Base-by-base conservation (phyloP, 1,139 yeast species). In the Candida sanyaensis region DNA sequence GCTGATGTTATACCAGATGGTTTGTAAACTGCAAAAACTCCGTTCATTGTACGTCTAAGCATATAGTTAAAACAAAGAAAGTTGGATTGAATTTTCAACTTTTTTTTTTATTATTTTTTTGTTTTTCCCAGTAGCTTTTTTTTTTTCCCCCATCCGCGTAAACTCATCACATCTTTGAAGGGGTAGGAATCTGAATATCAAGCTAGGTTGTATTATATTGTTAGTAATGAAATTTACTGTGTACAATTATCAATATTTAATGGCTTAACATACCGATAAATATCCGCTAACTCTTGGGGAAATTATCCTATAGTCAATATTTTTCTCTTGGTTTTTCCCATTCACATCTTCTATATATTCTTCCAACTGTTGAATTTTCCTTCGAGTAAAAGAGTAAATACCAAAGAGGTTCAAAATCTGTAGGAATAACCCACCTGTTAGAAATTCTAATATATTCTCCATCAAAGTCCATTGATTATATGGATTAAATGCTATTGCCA, bases 1-100 rank as follows among this genome's bases (percentile, higher is more conserved):
- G 92, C 81, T 0, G 97, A 90, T 0, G 95, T 75, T n/a, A 86
- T 77, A 0, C 97, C 97, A 11, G 84, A 71, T 0, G 98, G 98
- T 63, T 93, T 93, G 58, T 86, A 86, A 40, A 93, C 81, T n/a
- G 98, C 98, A 72, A 93, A 89, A 3, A 92, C 80, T 43, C 99
- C 99, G 58, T 87, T 86, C 93, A 88, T 86, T 21, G 30, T 32
- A 13, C 45, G 45, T 26, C 46, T 33, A 47, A 55, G 47, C 60
- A 58, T 58, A 40, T 36, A 45, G 10, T n/a, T 9, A 5, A 21
- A 10, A 5, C 6, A 4, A 6, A 24, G 11, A 17, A 2, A n/a
- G 29, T 9, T 23, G 39, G 39, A 24, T 10, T 23, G 8, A 36
- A 17, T 23, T 36, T 24, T 10, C 10, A 4, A 26, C 5, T 41